Evolutionary conservation across 2,329 filamentous ascomycete species (phyloP).

Genomic region (Talaromyces atroroseus): DNA sequence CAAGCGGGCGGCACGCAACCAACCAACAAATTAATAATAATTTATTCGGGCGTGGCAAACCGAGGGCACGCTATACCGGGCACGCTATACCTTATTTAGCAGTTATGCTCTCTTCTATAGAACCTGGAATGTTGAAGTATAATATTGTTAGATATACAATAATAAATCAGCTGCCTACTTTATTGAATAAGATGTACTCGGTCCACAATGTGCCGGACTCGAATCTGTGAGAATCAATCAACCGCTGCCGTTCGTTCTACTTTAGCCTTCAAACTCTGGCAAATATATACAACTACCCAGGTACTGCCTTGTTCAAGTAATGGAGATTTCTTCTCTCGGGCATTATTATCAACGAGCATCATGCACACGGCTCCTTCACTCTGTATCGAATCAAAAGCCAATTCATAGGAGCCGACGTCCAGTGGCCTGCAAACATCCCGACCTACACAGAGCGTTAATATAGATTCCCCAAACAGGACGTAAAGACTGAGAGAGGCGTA

Average conservation of each 20-base stretch:
- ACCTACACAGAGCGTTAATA: background rate
- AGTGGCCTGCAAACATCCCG: background rate
- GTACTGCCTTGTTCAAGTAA: background rate
- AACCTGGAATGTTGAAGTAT: no score
- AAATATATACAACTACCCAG: no score
- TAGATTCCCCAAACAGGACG: background rate
- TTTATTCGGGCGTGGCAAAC: background rate
- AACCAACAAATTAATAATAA: background rate
- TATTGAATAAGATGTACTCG: no score
- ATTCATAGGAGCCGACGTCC: background rate
- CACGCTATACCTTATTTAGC: background rate
- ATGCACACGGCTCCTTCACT: background rate
- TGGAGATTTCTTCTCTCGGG: background rate
- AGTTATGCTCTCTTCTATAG: no score
- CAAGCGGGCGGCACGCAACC: background rate
- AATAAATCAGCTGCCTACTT: background rate
- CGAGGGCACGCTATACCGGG: background rate
- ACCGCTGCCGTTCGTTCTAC: no score
- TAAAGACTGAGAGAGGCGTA: background rate
- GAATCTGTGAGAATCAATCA: no score
- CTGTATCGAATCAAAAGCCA: background rate
- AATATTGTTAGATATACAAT: background rate
- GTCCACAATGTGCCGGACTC: no score
- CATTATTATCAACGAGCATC: background rate
- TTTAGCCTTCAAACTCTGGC: no score